phyloP scores from a whole-genome alignment of 345 rosid species.

The Boechera stricta region DNA sequence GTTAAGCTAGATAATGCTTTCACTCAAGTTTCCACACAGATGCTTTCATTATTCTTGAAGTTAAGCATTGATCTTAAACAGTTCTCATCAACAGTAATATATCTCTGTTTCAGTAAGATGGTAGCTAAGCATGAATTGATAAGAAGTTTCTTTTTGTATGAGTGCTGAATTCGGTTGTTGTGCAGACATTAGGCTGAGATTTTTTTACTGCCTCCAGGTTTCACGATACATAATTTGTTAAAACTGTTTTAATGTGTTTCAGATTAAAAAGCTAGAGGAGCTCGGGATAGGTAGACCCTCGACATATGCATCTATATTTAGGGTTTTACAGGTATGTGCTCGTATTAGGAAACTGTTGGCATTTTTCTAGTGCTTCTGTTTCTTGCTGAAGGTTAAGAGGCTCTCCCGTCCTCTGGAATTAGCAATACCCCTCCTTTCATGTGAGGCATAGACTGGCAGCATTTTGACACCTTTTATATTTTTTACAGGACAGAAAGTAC shows the following conservation, averaged over 20 bases:
- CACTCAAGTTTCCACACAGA: conserved; percentile 1
- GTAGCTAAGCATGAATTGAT: conserved; percentile 11
- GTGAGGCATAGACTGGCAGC: conserved; percentile 27
- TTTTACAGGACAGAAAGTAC: conserved; percentile 83
- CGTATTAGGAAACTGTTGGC: neutral
- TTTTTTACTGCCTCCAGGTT: conserved; percentile 1
- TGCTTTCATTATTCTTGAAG: conserved; percentile 22
- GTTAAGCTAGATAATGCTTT: conserved; percentile 20
- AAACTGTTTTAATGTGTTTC: conserved; percentile 41
- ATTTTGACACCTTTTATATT: conserved; percentile 31
- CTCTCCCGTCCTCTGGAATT: neutral
- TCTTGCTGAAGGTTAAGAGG: conserved; percentile 11
- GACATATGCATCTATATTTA: conserved; percentile 87
- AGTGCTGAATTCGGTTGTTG: conserved; percentile 28
- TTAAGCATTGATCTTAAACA: conserved; percentile 27
- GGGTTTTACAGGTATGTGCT: conserved; percentile 76
- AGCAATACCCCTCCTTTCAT: conserved; percentile 28
- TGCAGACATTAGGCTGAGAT: conserved; percentile 9
- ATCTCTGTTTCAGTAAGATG: conserved; percentile 19
- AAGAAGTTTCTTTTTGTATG: conserved; percentile 9
- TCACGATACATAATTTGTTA: conserved; percentile 12
- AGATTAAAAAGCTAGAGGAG: conserved; percentile 98
- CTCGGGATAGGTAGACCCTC: conserved; percentile 99
- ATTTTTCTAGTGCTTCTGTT: conserved; percentile 11
- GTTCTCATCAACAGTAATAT: conserved; percentile 9